Evolutionary conservation across 2,329 filamentous ascomycete genomes (phyloP), one percentile per base, ranked within the genome.

Genomic region (Neofusicoccum sp.): DNA sequence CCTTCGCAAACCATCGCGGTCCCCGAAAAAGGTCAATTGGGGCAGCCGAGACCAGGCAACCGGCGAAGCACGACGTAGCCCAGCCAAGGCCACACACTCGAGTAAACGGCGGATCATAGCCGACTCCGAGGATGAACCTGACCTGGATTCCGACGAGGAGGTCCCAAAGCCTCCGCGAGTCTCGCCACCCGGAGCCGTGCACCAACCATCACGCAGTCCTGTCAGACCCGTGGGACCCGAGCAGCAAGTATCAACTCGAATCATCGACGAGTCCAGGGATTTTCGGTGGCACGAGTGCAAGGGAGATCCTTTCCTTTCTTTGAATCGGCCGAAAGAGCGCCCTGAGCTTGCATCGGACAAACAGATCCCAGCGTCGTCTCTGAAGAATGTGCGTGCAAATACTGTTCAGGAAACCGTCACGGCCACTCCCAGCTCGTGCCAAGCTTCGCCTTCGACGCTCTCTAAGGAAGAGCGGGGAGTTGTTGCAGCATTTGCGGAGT

Each of bases 71-170:
- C 50, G 8, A 7, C 11, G 11, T 22, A 59, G 61, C 36, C 54
- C 61, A 16, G 16, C 22, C 12, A 63, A 63, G n/a, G 7, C n/a
- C 28, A 33, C 45, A 2, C 41, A 45, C 28, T 34, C 39, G n/a
- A 61, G 5, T 7, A 64, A 64, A 16, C 41, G 34, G 16, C 56
- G 54, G n/a, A 39, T 64, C 14, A 37, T 63, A 39, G 56, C 56
- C 9, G 56, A 64, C 22, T 64, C 56, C 6, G 56, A 64, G 36
- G 56, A 61, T 8, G 62, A 64, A 7, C 56, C 61, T n/a, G 62
- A 22, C 7, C 31, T 45, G n/a, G 62, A 48, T 5, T 11, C 56
- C 16, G 56, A 41, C 29, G 22, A 8, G 11, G 14, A 41, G 1
- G 37, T 33, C 28, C 31, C 28, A 36, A 7, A 14, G 29, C 9